These are phyloP conservation scores for Aspergillus spinulosporus DNA, from an alignment of 2,329 filamentous ascomycete species.

Conservation along the genomic window DNA sequence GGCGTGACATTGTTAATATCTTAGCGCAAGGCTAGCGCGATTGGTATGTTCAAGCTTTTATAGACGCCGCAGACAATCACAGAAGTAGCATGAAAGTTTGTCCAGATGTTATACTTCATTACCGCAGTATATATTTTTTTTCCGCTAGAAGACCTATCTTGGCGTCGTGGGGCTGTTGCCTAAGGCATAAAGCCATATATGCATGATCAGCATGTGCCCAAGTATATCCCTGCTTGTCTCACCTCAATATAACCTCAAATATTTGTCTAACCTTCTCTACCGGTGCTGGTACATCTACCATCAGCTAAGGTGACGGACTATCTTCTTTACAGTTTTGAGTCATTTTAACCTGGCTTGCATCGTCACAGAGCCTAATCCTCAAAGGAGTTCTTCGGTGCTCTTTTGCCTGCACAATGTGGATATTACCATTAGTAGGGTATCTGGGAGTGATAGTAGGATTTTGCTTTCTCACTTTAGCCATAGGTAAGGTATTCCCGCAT, in stretches of 20 bases:
- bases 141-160: slow-evolving; percentile 1
- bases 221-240: neutral
- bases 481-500: slow-evolving; percentile 55
- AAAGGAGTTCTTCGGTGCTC: neutral
- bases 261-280: neutral
- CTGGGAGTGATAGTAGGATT: slow-evolving; percentile 85
- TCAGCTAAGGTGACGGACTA: neutral
- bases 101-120: too few species aligned
- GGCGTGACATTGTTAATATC: slow-evolving; percentile 73
- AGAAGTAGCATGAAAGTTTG: too few species aligned
- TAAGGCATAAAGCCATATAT: slow-evolving; percentile 18
- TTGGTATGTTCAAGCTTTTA: too few species aligned
- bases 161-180: slow-evolving; percentile 5
- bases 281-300: neutral
- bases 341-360: neutral
- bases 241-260: neutral
- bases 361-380: neutral
- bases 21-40: too few species aligned
- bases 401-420: slow-evolving; percentile 70
- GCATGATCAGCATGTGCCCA: neutral
- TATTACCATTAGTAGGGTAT: slow-evolving; percentile 89
- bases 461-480: slow-evolving; percentile 88
- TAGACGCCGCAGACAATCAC: too few species aligned
- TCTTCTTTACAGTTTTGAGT: too few species aligned
- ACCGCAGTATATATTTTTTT: slow-evolving; percentile 6